Evolutionary conservation across 176 grass and related monocot genomes (phyloP).

Genomic region (Zoysia pacifica): DNA sequence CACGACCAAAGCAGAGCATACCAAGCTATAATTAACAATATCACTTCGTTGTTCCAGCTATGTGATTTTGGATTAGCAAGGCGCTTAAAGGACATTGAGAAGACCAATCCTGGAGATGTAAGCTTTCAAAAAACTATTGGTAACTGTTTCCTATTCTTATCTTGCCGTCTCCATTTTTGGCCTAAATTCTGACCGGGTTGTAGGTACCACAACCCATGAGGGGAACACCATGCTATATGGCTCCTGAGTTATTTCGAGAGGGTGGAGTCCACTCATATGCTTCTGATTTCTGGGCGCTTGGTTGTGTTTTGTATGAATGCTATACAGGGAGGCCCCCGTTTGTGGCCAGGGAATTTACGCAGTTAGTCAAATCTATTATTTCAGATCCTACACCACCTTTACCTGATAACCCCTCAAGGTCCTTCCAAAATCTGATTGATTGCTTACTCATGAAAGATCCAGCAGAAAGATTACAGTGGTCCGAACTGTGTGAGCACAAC

Average conservation of each 20-base stretch:
- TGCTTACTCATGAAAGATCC: constrained; percentile 91
- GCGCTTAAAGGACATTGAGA: constrained; percentile 82
- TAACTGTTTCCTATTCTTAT: constrained; percentile 16
- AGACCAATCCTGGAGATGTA: constrained; percentile 59
- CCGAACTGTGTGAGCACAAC: constrained; percentile 86
- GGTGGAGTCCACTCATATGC: constrained; percentile 94
- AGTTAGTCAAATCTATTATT: constrained; percentile 92
- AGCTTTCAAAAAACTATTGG: constrained; percentile 1
- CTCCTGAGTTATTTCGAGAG: constrained; percentile 93
- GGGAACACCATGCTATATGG: constrained; percentile 98
- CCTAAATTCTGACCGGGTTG: constrained; percentile 37
- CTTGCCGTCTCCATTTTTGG: constrained; percentile 30
- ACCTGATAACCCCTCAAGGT: constrained; percentile 76
- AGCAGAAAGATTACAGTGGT: constrained; percentile 93
- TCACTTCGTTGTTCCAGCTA: constrained; percentile 51
- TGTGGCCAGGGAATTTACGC: constrained; percentile 72
- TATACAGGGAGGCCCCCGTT: constrained; percentile 87
- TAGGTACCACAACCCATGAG: constrained; percentile 78
- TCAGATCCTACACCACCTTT: constrained; percentile 78
- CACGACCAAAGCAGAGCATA: constrained; percentile 12
- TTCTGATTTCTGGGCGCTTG: constrained; percentile 98
- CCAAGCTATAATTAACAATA: constrained; percentile 27
- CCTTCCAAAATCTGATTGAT: constrained; percentile 85
- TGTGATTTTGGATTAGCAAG: constrained; percentile 98
- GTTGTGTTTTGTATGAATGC: constrained; percentile 94